Base-by-base conservation (phyloP, 331 rosid genomes). In the Stylosanthes scabra region DNA sequence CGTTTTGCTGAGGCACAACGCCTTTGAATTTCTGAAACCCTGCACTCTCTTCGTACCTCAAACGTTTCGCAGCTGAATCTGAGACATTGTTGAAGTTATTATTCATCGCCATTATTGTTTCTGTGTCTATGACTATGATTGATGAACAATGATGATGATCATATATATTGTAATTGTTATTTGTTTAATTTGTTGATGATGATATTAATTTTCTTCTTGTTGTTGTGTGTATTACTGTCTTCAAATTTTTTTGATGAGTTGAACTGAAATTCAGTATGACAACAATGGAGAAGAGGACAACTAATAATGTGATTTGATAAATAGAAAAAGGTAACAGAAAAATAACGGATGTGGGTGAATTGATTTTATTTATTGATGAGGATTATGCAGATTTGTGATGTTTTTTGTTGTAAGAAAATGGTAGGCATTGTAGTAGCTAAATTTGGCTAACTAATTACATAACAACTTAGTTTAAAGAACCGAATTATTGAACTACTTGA, bases 1-100 rank as follows among this genome's bases (percentile, higher is more conserved):
- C 96, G 13, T 86, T 90, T 70, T 76, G 86, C 66, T 88, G 93
- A 50, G 76, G 79, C 63, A 88, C 88, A 14, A 88, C 82, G 1
- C 96, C 96, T 64, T 89, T 90, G 74, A 69, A 84, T 74, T 68
- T 81, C 60, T 39, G 78, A 34, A 3, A 51, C 25, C 52, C 42
- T 11, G 5, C 44, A 5, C 60, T 50, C 44, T 6, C 74, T 29
- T 66, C 77, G 9, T 59, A 63, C 70, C 76, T 87, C 29, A 8
- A 66, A 4, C 84, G 84, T 75, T 87, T 82, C 13, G 56, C 12
- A 11, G 61, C 55, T 0, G 25, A 20, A 8, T 42, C 72, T 4
- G 47, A 20, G 11, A 69, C 73, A 74, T 20, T 20, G 25, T 20
- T 20, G 25, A 20, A 20, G 25, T n/a, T n/a, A n/a, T 20, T 0